Conservation (phyloP, 2,329 filamentous ascomycete species). For the Ophiostoma triangulosporum region DNA sequence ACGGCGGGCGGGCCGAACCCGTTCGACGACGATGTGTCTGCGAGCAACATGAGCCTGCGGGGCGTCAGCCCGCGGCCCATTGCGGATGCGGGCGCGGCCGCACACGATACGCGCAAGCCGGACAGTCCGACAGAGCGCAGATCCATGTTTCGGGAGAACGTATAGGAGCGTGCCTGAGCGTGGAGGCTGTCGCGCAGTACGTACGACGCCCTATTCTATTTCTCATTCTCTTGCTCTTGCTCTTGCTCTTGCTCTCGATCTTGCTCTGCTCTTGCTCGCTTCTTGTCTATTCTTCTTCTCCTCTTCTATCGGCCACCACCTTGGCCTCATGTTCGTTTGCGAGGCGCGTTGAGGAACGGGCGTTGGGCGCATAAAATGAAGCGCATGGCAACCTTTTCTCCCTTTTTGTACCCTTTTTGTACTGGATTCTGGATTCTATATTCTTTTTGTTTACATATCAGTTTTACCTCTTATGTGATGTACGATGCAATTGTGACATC, state of each 20-base stretch:
- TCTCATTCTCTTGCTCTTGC: too few species aligned
- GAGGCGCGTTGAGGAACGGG: neutral
- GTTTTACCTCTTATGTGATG: neutral
- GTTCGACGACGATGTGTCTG: constrained; percentile 50
- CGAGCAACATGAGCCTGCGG: constrained; percentile 47
- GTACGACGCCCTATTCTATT: too few species aligned
- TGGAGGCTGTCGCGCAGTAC: too few species aligned
- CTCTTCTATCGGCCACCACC: too few species aligned
- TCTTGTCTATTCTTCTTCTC: neutral
- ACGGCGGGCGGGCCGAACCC: constrained; percentile 35
- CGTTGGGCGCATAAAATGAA: constrained; percentile 8
- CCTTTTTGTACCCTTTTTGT: neutral
- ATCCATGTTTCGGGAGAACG: constrained; percentile 57
- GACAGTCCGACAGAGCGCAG: constrained; percentile 54
- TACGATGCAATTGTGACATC: too few species aligned
- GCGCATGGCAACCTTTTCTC: neutral
- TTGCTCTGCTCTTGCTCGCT: neutral
- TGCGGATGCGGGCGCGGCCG: constrained; percentile 23
- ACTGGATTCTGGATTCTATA: neutral
- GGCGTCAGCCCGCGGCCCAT: constrained; percentile 69
- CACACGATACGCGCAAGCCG: constrained; percentile 24
- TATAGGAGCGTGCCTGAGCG: constrained; percentile 27
- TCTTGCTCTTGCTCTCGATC: neutral
- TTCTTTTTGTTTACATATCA: neutral
- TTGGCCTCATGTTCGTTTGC: neutral